These are phyloP conservation scores for Nicotiana tomentosiformis DNA, from an alignment of 257 asterid genomes.

Conservation along the genomic window DNA sequence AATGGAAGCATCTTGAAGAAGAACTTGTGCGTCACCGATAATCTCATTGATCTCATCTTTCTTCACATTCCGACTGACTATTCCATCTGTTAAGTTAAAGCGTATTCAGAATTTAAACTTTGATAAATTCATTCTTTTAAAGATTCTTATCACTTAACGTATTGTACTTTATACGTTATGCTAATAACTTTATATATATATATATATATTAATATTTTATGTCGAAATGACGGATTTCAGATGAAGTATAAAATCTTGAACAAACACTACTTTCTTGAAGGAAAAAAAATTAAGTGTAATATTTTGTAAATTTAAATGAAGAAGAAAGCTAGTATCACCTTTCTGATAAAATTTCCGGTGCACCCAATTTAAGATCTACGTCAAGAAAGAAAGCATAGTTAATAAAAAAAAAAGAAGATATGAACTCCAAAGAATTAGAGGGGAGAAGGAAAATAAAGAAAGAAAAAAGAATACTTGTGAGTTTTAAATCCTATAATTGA, in stretches of 20 bases:
- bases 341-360: slow-evolving; percentile 51
- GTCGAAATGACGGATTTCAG: too few species aligned
- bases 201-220: neutral
- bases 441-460: neutral
- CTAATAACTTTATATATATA: too few species aligned
- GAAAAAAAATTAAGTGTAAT: neutral
- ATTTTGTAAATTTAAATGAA: neutral
- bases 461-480: neutral
- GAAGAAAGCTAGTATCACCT: slow-evolving; percentile 25
- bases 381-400: neutral
- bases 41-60: slow-evolving; percentile 15
- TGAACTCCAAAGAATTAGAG: neutral
- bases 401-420: neutral
- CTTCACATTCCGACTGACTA: slow-evolving; percentile 21
- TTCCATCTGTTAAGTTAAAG: slow-evolving; percentile 19
- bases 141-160: too few species aligned
- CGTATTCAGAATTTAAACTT: too few species aligned
- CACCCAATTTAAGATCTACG: slow-evolving; percentile 84
- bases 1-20: slow-evolving; percentile 18
- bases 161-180: too few species aligned
- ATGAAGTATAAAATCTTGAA: too few species aligned
- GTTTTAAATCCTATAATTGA: neutral
- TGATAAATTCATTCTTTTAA: too few species aligned
- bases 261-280: neutral
- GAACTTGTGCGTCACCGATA: slow-evolving; percentile 14